phyloP scores from a whole-genome alignment of 805 yeast genomes.

The Helenozyma baotianmanensis region DNA sequence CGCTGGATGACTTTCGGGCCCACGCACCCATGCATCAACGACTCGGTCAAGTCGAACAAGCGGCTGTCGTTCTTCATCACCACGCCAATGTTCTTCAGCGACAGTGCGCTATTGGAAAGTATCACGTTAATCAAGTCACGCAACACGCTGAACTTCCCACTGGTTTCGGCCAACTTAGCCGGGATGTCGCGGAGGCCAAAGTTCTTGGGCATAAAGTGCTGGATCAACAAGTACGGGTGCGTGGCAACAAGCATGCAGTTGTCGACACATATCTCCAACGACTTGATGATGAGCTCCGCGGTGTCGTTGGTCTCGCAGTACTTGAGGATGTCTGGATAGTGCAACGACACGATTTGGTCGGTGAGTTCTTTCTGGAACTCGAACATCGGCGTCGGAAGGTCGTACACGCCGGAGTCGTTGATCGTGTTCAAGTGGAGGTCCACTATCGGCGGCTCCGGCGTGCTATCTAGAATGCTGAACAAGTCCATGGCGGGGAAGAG shows the following conservation, averaged over 20 bases:
- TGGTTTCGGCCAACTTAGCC: conserved; percentile 62
- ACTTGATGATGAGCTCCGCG: conserved; percentile 58
- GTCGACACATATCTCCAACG: conserved; percentile 66
- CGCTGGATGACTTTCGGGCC: conserved; percentile 47
- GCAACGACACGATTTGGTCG: conserved; percentile 87
- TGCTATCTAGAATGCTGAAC: conserved; percentile 68
- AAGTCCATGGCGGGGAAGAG: conserved; percentile 56
- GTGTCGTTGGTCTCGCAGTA: conserved; percentile 64
- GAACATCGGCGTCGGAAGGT: conserved; percentile 76
- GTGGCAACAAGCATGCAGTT: conserved; percentile 79
- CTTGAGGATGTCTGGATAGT: conserved; percentile 84
- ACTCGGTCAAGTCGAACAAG: conserved; percentile 69
- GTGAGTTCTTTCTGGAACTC: conserved; percentile 84
- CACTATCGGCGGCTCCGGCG: conserved; percentile 78
- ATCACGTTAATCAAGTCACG: conserved; percentile 58
- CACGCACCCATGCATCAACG: conserved; percentile 56
- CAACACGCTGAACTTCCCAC: conserved; percentile 78
- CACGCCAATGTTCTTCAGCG: conserved; percentile 53
- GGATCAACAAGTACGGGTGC: conserved; percentile 83
- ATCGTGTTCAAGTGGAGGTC: conserved; percentile 46
- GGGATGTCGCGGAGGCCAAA: conserved; percentile 69
- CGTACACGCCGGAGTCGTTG: conserved; percentile 57
- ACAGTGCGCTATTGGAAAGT: conserved; percentile 26
- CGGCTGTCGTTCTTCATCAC: conserved; percentile 62
- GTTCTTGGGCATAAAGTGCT: conserved; percentile 81